Evolutionary conservation across 1,284 basidiomycete species (phyloP), one percentile per base, ranked within the genome.

Genomic region (Ustilago cynodontis): DNA sequence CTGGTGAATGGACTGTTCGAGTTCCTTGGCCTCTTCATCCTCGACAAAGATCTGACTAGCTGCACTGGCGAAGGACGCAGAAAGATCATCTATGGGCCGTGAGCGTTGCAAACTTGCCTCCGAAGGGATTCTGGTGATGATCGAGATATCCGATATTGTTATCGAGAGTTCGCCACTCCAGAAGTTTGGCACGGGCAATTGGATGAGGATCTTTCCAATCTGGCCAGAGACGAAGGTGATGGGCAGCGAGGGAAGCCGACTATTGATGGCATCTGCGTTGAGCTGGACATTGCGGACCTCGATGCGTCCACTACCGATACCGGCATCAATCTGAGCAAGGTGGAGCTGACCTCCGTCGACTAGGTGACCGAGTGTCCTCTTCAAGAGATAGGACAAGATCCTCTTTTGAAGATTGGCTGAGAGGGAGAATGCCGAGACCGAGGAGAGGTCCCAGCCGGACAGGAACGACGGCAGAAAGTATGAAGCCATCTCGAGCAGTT

Each of bases 311-410:
- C 91, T 92, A 9, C 93, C 92, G 79, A 98, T 92, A 86, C 96
- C 94, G 26, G 94, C 93, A 81, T 97, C 94, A 82, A 98, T 92
- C 86, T 94, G 91, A 65, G 92, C 90, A 56, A 91, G 88, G 86
- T 97, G 93, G 66, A 98, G 90, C 80, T 95, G 93, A 13, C 93
- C 94, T 26, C 93, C 93, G 82, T 92, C 92, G 72, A 98, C 89
- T 72, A 97, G 90, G 82, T 93, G 92, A 2, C 95, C 95, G 0
- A 98, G 88, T 2, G 91, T 90, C 73, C 91, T 91, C 88, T 92
- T 93, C 72, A 98, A 89, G 52, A 94, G 88, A 86, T 94, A 98
- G 2, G 94, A 94, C 31, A 98, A 89, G 87, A 98, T 94, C 57
- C 93, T 91, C 59, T 91, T 89, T 87, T 98, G 95, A 50, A 98